A percentile compares a stretch with the other conserved stretches of the same genome.
phyloP scores from a whole-genome alignment of 1,284 basidiomycete species.

The Austroboletus novae-zelandiae region DNA sequence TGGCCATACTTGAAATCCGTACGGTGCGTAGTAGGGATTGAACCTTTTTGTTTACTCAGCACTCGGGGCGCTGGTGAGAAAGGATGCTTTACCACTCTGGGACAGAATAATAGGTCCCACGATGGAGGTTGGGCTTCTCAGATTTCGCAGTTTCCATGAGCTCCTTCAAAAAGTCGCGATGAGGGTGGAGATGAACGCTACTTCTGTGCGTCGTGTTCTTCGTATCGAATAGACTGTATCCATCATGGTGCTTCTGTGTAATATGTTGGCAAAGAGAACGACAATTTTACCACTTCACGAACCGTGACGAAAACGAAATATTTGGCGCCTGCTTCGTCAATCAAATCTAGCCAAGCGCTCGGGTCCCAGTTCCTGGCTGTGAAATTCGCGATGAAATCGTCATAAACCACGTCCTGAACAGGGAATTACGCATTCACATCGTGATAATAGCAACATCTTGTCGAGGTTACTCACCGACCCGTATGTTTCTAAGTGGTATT shows the following conservation, averaged over 20 bases:
- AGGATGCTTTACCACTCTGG: slow-evolving; percentile 45
- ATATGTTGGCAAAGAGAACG: slow-evolving; percentile 1
- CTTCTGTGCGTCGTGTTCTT: slow-evolving; percentile 43
- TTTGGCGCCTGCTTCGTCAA: slow-evolving; percentile 55
- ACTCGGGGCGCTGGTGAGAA: not conserved
- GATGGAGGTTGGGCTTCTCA: slow-evolving; percentile 47
- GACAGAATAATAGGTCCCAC: slow-evolving; percentile 52
- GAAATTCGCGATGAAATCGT: slow-evolving; percentile 57
- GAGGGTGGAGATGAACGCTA: slow-evolving; percentile 48
- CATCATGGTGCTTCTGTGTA: slow-evolving; percentile 47
- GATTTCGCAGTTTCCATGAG: slow-evolving; percentile 48
- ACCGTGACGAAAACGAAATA: slow-evolving; percentile 54
- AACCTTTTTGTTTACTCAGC: slow-evolving; percentile 36
- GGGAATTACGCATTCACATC: not conserved
- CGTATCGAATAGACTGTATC: slow-evolving; percentile 50
- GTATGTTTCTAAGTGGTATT: slow-evolving; percentile 46
- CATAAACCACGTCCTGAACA: slow-evolving; percentile 46
- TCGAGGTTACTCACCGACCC: slow-evolving; percentile 38
- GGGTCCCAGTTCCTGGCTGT: slow-evolving; percentile 52
- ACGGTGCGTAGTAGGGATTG: slow-evolving; percentile 47
- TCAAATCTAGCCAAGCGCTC: slow-evolving; percentile 50
- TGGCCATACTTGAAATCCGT: too few species aligned
- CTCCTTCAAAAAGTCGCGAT: slow-evolving; percentile 53
- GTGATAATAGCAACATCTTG: not conserved
- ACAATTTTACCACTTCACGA: not conserved